Base-by-base conservation (phyloP, 1,284 basidiomycete species). In the Kalmanozyma brasiliensis region DNA sequence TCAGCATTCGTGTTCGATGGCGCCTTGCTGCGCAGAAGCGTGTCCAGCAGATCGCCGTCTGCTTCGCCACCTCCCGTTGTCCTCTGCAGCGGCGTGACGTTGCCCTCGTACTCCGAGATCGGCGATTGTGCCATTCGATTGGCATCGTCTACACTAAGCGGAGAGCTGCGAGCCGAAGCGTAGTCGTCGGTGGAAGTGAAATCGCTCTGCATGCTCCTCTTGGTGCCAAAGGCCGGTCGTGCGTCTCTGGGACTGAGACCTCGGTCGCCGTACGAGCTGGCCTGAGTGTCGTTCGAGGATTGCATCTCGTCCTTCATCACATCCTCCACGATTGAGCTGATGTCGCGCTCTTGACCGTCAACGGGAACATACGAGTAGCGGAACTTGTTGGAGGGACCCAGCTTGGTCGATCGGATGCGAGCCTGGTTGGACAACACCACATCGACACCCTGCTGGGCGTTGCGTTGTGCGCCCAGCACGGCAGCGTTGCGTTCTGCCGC, bases 301-400 rank as follows among this genome's bases (percentile, higher is more conserved):
- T 49, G 49, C 49, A 49, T 45, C 44, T 66, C 52, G 32, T 68
- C 84, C 26, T 46, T 45, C 43, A 76, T 48, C 86, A 87, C 94
- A 77, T 91, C 88, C 79, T 94, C 92, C 33, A 96, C 87, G 56
- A 96, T 90, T 63, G 93, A 89, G 76, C 91, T 94, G 78, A 97
- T 93, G 81, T 97, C 94, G 73, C 89, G 90, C 3, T 90, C 90
- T 82, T 91, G 91, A 10, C 70, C 73, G 9, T 93, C 92, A 63
- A 91, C 91, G 1, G 92, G 89, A 37, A 96, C 89, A 78, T 93
- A 96, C 24, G 93, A 95, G 80, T 97, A 97, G 1, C 93, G 88
- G 84, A 93, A 89, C 49, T 85, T 86, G 73, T 91, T 89, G 4
- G 45, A 40, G 37, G 87, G 87, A 56, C 88, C 87, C 13, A 79